Conservation (phyloP, 2,329 filamentous ascomycete genomes). For the Zymoseptoria brevis region DNA sequence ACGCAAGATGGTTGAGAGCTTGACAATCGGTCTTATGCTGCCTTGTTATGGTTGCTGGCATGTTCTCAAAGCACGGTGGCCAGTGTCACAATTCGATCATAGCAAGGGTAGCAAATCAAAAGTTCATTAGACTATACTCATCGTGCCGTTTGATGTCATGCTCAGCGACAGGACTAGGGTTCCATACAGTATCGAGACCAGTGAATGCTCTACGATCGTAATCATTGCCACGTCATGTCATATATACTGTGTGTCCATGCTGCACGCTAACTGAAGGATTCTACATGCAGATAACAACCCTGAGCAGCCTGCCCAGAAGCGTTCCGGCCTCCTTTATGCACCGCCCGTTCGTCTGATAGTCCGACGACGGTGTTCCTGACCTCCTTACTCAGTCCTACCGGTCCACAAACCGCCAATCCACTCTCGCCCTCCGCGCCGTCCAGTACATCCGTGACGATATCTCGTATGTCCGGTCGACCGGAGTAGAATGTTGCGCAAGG, state of each 20-base stretch:
- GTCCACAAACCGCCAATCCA: constrained; percentile 19
- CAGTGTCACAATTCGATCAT: too few relatives aligned
- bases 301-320: constrained; percentile 13
- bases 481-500: constrained; percentile 19
- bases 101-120: too few relatives aligned
- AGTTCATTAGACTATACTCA: too few relatives aligned
- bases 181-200: too few relatives aligned
- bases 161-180: too few relatives aligned
- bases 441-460: constrained; percentile 14
- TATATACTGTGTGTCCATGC: not conserved
- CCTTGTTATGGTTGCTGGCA: too few relatives aligned
- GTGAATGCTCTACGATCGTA: too few relatives aligned
- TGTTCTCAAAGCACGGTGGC: too few relatives aligned
- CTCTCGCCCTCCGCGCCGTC: constrained; percentile 21
- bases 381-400: constrained; percentile 14
- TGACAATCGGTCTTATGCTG: too few relatives aligned
- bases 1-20: too few relatives aligned
- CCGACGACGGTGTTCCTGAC: constrained; percentile 16
- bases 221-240: constrained; percentile 7
- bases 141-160: too few relatives aligned
- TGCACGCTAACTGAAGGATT: constrained; percentile 6
- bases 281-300: constrained; percentile 19
- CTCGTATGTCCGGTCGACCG: constrained; percentile 16
- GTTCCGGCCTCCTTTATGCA: constrained; percentile 15
- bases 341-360: constrained; percentile 18